Conservation (phyloP, 1,284 basidiomycete genomes). For the Schizopora paradoxa region DNA sequence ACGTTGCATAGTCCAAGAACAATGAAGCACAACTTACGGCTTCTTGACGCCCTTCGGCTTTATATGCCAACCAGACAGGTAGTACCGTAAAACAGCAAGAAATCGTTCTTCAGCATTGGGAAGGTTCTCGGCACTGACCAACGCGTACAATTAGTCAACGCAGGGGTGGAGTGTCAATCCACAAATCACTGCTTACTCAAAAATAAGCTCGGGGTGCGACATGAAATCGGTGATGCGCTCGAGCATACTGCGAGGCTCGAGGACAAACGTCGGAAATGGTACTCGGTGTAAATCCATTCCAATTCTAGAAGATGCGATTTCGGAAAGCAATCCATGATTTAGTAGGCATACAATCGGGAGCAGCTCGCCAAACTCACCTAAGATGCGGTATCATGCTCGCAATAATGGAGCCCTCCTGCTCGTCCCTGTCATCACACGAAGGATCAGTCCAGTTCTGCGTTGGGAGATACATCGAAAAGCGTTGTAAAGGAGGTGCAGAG, state of each 20-base stretch:
- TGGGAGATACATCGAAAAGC: constrained; percentile 1
- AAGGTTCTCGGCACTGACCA: constrained; percentile 62
- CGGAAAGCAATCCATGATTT: background rate
- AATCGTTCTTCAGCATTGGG: constrained; percentile 88
- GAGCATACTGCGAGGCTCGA: constrained; percentile 90
- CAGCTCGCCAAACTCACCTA: constrained; percentile 37
- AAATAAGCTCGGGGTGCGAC: constrained; percentile 97
- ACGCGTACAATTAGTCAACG: constrained; percentile 12
- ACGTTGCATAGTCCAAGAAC: constrained; percentile 14
- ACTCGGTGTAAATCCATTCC: constrained; percentile 97
- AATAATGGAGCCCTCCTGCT: constrained; percentile 79
- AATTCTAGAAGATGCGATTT: constrained; percentile 57
- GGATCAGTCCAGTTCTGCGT: constrained; percentile 9
- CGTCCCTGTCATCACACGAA: constrained; percentile 45
- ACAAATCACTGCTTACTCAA: constrained; percentile 60
- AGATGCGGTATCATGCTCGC: constrained; percentile 80
- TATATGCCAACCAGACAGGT: constrained; percentile 99
- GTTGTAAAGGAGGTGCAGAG: background rate
- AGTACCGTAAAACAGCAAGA: constrained; percentile 88
- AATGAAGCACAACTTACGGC: constrained; percentile 54
- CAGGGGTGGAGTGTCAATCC: constrained; percentile 19
- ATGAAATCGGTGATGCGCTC: constrained; percentile 99
- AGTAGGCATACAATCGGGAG: constrained; percentile 1
- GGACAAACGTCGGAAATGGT: constrained; percentile 90
- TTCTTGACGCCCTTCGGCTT: constrained; percentile 99